Evolutionary conservation across 495 filamentous ascomycete genomes (phyloP).

Genomic region (Lasiosphaeria hispida): DNA sequence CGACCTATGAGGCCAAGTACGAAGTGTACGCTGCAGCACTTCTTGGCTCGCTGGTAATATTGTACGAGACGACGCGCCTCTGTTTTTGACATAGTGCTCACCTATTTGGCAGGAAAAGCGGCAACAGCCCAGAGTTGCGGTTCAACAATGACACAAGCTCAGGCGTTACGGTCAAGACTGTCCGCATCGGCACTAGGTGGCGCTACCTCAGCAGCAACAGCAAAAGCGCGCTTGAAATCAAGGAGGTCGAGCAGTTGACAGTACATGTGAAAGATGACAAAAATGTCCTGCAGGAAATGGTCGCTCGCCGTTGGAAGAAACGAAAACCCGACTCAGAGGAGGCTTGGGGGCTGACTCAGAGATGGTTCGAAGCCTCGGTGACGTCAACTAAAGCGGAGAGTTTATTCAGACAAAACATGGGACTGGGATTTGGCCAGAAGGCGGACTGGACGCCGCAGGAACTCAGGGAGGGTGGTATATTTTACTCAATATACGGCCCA

Average conservation of each 20-base stretch:
- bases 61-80: conserved; percentile 19
- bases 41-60: conserved; percentile 32
- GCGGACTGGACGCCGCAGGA: conserved; percentile 34
- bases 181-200: conserved; percentile 35
- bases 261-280: conserved; percentile 4
- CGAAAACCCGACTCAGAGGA: background rate
- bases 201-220: conserved; percentile 16
- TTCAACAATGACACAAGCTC: conserved; percentile 18
- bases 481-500: conserved; percentile 28
- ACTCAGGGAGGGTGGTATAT: conserved; percentile 22
- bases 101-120: too few species aligned
- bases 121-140: conserved; percentile 21
- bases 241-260: conserved; percentile 39
- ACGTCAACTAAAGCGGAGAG: conserved; percentile 27
- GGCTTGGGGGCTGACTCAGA: conserved; percentile 16
- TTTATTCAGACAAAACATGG: conserved; percentile 36
- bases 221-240: conserved; percentile 37
- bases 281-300: background rate
- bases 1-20: conserved; percentile 20
- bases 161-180: conserved; percentile 22
- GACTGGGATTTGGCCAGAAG: conserved; percentile 39
- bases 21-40: conserved; percentile 32
- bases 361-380: conserved; percentile 46
- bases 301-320: conserved; percentile 1
- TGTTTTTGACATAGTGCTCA: too few species aligned